Evolutionary conservation across 805 yeast species (phyloP), one percentile per base, ranked within the genome.

Genomic region (Alloascoidea africana): DNA sequence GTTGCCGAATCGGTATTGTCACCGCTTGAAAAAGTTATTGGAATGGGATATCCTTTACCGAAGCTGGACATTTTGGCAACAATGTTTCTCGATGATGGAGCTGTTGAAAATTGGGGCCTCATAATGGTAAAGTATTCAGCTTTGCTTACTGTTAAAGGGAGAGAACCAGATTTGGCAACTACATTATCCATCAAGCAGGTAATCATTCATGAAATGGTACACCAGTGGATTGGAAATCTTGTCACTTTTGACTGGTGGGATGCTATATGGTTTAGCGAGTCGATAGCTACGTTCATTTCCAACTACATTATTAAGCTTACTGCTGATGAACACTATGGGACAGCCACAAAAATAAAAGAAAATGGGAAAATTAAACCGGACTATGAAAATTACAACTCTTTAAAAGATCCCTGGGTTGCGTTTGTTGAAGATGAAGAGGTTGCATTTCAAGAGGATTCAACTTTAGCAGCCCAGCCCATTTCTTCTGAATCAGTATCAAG

Each of bases 241-340:
- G 89, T 82, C 42, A 83, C 94, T 35, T 83, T 83, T 94, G 75
- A 79, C 50, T 84, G 93, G 91, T 83, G 94, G 94, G 84, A 83
- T 48, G 91, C 80, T 49, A 65, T 83, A 46, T 83, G 94, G 94
- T 69, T 83, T 43, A 83, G 84, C 52, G 94, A 83, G 59, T 91
- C 93, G 8, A 84, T 83, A 58, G 94, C 94, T 14, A 83, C 94
- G 17, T 59, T 67, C 38, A 76, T 86, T 14, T 77, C 76, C 38
- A 76, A 79, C 50, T 23, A 23, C n/a, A 8, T 23, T 8, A 23
- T 23, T 23, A 23, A 23, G n/a, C n/a, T n/a, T n/a, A n/a, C n/a
- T n/a, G n/a, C n/a, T n/a, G n/a, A n/a, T n/a, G n/a, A n/a, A n/a
- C 56, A 67, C 44, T 66, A 80, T 47, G 73, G 69, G 54, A 93